Evolutionary conservation across 305 asterid genomes (phyloP).

Genomic region (Solanum hybrid): DNA sequence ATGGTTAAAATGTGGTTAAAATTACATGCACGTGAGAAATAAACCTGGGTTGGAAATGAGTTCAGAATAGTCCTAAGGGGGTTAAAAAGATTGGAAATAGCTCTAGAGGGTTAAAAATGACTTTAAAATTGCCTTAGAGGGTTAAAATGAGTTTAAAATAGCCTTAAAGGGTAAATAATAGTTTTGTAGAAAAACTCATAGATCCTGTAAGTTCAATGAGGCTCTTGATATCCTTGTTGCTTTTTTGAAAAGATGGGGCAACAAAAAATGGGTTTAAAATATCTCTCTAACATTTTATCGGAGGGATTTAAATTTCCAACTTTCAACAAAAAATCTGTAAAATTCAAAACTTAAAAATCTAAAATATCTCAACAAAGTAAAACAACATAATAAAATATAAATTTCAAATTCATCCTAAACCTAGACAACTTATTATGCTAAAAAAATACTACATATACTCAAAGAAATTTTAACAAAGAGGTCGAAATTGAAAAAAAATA

Average conservation of each 20-base stretch:
- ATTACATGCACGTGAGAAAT: no score
- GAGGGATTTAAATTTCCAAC: not conserved
- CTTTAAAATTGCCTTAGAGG: no score
- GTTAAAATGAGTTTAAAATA: no score
- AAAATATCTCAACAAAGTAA: no score
- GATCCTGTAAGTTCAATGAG: not conserved
- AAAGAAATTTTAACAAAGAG: not conserved
- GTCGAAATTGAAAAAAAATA: not conserved
- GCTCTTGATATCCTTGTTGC: not conserved
- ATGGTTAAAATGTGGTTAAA: no score
- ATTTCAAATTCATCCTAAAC: no score
- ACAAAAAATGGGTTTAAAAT: not conserved
- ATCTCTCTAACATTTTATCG: not conserved
- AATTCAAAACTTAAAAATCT: no score
- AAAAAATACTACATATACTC: not conserved
- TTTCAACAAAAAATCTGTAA: not conserved
- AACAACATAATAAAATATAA: not conserved
- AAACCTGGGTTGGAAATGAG: no score
- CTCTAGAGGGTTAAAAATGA: no score
- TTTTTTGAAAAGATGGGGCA: not conserved
- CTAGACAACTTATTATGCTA: not conserved
- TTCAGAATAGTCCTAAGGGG: no score
- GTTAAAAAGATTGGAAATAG: no score
- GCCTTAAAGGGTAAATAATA: not conserved
- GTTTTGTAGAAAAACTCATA: not conserved